Base-by-base conservation (phyloP, 768 basidiomycete species). In the Phaeotremella fagi region DNA sequence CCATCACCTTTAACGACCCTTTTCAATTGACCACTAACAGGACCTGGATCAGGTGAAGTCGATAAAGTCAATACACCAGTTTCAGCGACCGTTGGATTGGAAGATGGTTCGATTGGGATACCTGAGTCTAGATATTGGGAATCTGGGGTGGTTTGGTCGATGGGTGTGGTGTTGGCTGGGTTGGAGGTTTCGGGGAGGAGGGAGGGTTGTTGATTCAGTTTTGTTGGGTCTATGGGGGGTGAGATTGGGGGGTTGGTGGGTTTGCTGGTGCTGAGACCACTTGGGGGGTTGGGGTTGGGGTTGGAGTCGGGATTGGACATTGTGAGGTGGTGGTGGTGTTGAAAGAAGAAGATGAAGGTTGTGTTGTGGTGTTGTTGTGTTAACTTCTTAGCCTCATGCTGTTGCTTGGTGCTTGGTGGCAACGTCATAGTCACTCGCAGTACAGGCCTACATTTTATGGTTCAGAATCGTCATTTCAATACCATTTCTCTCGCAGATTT, bases 181-280 rank as follows among this genome's bases (percentile, higher is more conserved):
- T 50, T 55, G 18, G 50, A n/a, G n/a, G n/a, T n/a, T n/a, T n/a
- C 47, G 5, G 65, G 64, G 22, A 70, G 45, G 12, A 57, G 58
- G 3, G 63, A 62, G 29, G 61, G 68, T 14, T 45, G 22, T 15
- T 70, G 47, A 43, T 70, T 70, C 5, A 70, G 54, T 37, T 70
- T 66, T 20, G 57, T 53, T n/a, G 68, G 68, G 52, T 70, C 65
- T 31, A 70, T 61, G 24, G 65, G 68, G 14, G 68, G 62, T 1
- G 68, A 66, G 1, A 48, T 6, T 11, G 38, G 12, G 11, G 38
- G 38, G 7, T 41, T 41, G 7, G 38, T 9, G 11, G 38, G n/a
- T n/a, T 20, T 7, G 38, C 11, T 22, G 38, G 20, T 41, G 38
- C 7, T 41, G n/a, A n/a, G n/a, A n/a, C n/a, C n/a, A n/a, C n/a